A percentile compares a stretch with the other conserved stretches of the same genome.
These are phyloP conservation scores for Phlyctochytrium planicorne DNA, from an alignment of 192 early-diverging fungal genomes.

Conservation along the genomic window DNA sequence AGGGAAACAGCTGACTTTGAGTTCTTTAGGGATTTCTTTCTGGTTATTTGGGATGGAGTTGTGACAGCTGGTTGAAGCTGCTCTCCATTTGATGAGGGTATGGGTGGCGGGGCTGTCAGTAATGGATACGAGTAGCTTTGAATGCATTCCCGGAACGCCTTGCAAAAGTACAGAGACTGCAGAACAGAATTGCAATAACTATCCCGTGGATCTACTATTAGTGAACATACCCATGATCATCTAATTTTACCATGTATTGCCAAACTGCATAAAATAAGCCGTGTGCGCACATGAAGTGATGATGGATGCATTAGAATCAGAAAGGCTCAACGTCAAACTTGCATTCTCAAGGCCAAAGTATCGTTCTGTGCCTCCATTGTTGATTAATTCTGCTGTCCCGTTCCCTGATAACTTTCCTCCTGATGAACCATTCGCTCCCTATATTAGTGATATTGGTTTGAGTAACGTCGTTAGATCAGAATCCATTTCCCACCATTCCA, in stretches of 20 bases:
- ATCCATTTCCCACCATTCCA: slow-evolving; percentile 45
- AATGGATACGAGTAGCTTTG: slow-evolving; percentile 67
- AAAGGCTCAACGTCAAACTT: slow-evolving; percentile 22
- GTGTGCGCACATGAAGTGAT: no score
- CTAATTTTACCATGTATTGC: slow-evolving; percentile 73
- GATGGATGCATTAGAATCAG: no score
- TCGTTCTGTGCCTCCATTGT: slow-evolving; percentile 55
- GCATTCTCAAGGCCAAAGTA: slow-evolving; percentile 92
- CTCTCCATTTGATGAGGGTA: neutral
- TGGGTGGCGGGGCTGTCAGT: neutral
- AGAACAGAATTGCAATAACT: slow-evolving; percentile 95
- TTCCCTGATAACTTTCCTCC: neutral
- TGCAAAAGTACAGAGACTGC: slow-evolving; percentile 94
- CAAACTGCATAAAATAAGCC: slow-evolving; percentile 58
- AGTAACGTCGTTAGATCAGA: no score
- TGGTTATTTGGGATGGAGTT: neutral
- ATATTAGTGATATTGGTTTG: neutral
- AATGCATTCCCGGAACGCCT: slow-evolving; percentile 91
- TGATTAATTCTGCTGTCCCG: slow-evolving; percentile 25
- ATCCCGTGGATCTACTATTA: neutral
- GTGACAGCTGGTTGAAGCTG: neutral
- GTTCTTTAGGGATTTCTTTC: neutral
- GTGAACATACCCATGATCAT: slow-evolving; percentile 7
- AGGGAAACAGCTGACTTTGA: neutral
- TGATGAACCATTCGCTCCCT: slow-evolving; percentile 12